Percentiles rank a stretch among this genome's conserved stretches.
phyloP scores from a whole-genome alignment of 2,329 filamentous ascomycete species.

The Epichloe amarillans region DNA sequence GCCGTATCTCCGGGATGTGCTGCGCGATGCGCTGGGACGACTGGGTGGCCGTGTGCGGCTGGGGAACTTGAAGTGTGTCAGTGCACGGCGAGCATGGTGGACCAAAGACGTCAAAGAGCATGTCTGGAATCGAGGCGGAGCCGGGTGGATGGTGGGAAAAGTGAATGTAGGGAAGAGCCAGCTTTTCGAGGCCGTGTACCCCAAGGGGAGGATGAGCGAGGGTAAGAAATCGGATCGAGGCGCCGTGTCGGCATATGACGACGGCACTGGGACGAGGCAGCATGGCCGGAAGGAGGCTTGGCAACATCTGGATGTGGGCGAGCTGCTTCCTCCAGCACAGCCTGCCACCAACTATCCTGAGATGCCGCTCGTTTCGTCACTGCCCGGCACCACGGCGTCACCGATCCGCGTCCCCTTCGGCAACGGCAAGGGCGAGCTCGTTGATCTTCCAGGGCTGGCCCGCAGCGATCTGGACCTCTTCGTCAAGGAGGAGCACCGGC shows the following conservation, averaged over 20 bases:
- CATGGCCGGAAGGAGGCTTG: constrained; percentile 5
- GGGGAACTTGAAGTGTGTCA: constrained; percentile 78
- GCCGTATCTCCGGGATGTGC: constrained; percentile 66
- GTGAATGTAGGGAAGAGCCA: constrained; percentile 95
- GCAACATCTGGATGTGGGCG: constrained; percentile 25
- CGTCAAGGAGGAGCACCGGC: constrained; percentile 52
- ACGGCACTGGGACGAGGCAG: constrained; percentile 5
- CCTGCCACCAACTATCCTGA: constrained; percentile 61
- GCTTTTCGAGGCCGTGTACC: constrained; percentile 77
- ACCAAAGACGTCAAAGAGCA: constrained; percentile 74
- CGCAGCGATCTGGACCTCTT: constrained; percentile 60
- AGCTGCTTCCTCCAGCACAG: constrained; percentile 64
- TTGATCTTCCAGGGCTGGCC: constrained; percentile 79
- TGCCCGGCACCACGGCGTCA: constrained; percentile 88
- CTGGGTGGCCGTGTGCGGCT: constrained; percentile 59
- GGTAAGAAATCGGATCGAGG: constrained; percentile 5
- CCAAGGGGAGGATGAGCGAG: constrained; percentile 49
- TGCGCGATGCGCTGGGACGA: constrained; percentile 63
- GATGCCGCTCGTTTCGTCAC: constrained; percentile 74
- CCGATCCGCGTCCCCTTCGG: constrained; percentile 90
- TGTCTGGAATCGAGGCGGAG: constrained; percentile 72
- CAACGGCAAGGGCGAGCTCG: constrained; percentile 72
- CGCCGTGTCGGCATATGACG: constrained; percentile 9
- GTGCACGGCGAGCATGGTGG: constrained; percentile 81
- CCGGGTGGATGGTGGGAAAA: constrained; percentile 94